Conservation (phyloP, 768 basidiomycete species). For the Ramaria rubella region DNA sequence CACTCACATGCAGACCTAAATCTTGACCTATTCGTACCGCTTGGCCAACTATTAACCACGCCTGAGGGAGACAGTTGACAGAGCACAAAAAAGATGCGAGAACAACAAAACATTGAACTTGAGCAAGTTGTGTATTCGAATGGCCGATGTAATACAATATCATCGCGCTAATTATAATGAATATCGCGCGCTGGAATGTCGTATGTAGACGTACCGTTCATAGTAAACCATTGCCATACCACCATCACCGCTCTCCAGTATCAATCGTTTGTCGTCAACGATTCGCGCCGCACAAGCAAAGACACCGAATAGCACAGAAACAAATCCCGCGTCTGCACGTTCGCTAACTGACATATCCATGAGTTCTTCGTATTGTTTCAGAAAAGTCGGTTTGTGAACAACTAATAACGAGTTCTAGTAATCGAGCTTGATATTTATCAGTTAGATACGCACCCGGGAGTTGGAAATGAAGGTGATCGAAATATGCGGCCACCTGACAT, state of each 20-base stretch:
- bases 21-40: constrained; percentile 87
- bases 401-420: constrained; percentile 27
- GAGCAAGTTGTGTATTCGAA: constrained; percentile 73
- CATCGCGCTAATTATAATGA: constrained; percentile 52
- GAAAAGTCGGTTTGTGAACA: constrained; percentile 78
- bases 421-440: not conserved
- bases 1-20: constrained; percentile 81
- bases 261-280: constrained; percentile 64
- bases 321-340: constrained; percentile 64
- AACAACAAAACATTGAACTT: constrained; percentile 86
- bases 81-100: constrained; percentile 72
- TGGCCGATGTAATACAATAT: constrained; percentile 90
- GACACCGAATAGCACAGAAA: constrained; percentile 78
- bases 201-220: constrained; percentile 54
- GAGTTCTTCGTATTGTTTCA: constrained; percentile 59
- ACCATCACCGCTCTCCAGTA: constrained; percentile 55
- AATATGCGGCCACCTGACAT: constrained; percentile 76
- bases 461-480: constrained; percentile 78
- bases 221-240: constrained; percentile 89
- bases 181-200: not conserved
- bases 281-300: constrained; percentile 85
- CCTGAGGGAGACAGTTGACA: constrained; percentile 88
- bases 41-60: constrained; percentile 89
- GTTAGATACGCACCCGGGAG: constrained; percentile 42
- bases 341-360: constrained; percentile 60